Evolutionary conservation across 1,284 basidiomycete species (phyloP), one percentile per base, ranked within the genome.

Genomic region (Ustilago nuda): DNA sequence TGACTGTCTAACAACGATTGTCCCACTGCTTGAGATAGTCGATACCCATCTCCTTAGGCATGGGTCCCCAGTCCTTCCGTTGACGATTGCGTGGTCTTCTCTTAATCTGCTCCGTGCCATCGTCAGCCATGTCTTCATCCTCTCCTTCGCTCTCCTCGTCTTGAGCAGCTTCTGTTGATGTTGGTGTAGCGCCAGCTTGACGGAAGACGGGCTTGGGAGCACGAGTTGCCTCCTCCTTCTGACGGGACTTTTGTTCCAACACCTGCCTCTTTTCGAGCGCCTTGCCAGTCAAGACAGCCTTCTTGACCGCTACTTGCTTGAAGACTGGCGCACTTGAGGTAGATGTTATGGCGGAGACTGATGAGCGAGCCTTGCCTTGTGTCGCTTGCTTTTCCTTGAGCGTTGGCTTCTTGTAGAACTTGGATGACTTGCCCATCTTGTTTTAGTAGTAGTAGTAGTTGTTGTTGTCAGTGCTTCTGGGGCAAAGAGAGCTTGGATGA

Each of bases 361-460:
- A 74, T 3, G 76, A 72, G 48, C 72, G 72, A 41, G 46, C 32
- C 62, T 70, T 78, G 36, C 66, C 72, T n/a, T 61, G 55, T 11
- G 54, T 61, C 12, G 67, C 54, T 43, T 78, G 72, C 69, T 70
- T 72, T 57, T 78, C 68, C 45, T 75, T 78, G 51, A 78, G 72
- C 41, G 76, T 65, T 6, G 76, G 69, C 59, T 74, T 75, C 69
- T 78, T 78, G 66, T 75, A 78, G 58, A 78, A 75, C 51, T 78
- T 78, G 27, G 72, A 67, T 19, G 76, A 72, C 48, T 72, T 75
- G 66, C 76, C 76, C 76, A 78, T 78, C n/a, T 19, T 19, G 43
- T 7, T 9, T 4, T 7, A 27, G 23, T 27, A 27, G 23, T 27
- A 27, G 23, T 27, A 27, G 23, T 23, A 23, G 23, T 23, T 27